phyloP scores from a whole-genome alignment of 176 grass and related monocot genomes.

The Areca catechu region DNA sequence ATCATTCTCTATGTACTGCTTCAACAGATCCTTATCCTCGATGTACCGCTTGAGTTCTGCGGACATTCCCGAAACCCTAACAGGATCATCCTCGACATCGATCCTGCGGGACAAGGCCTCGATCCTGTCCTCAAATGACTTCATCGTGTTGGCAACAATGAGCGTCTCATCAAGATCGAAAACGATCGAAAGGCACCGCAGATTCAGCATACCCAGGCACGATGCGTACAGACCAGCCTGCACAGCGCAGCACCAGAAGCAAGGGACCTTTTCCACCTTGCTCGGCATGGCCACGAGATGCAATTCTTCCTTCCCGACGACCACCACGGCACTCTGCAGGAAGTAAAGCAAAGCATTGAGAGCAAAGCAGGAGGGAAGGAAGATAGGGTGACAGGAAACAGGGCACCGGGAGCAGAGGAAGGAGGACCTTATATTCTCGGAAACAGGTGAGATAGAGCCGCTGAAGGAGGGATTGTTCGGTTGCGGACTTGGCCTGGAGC shows the following conservation, averaged over 20 bases:
- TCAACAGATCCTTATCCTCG: conserved; percentile 75
- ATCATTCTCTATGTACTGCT: conserved; percentile 75
- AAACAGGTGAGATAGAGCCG: conserved; percentile 70
- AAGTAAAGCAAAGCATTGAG: background rate
- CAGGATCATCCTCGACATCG: conserved; percentile 63
- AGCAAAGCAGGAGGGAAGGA: background rate
- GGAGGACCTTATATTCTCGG: conserved; percentile 58
- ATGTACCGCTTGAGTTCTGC: conserved; percentile 88
- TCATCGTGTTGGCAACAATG: conserved; percentile 98
- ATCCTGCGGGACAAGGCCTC: conserved; percentile 60
- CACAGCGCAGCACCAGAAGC: conserved; percentile 95
- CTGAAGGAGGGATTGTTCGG: conserved; percentile 40
- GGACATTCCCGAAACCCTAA: conserved; percentile 73
- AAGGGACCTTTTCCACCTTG: conserved; percentile 51
- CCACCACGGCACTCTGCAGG: conserved; percentile 71
- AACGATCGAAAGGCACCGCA: conserved; percentile 77
- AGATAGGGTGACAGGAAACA: background rate
- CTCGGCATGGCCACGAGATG: conserved; percentile 95
- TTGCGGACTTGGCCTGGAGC: conserved; percentile 49
- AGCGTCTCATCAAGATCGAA: conserved; percentile 98
- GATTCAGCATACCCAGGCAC: conserved; percentile 75
- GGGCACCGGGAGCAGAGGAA: background rate
- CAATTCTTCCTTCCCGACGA: conserved; percentile 71
- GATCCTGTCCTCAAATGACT: conserved; percentile 71
- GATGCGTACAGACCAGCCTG: conserved; percentile 54